Base-by-base conservation (phyloP, 75 land plant species). In the Pinus albicaulis region DNA sequence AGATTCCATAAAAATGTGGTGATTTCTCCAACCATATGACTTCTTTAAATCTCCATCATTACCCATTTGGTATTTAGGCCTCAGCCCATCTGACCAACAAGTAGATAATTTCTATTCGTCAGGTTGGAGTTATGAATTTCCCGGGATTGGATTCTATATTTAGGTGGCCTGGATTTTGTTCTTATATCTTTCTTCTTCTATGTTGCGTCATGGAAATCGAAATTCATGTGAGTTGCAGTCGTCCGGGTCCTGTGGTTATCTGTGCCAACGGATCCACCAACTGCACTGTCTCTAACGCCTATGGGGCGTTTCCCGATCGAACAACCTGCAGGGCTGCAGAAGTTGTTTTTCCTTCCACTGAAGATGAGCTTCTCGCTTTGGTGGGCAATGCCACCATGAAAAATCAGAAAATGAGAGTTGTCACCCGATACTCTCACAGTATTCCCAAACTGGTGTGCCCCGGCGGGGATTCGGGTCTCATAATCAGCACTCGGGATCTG, bases 381-480 rank as follows among this genome's bases (percentile, higher is more conserved):
- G 92, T 92, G 16, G 90, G 90, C 17, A 5, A 41, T 4, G 92
- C 90, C 4, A 59, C 86, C 14, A 69, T 24, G 17, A 58, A 23
- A 63, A 70, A 66, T 63, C 57, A 34, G 63, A 84, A 81, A 77
- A 87, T 89, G 77, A 89, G 89, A 72, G 94, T 82, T 22, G 88
- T 78, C 25, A 88, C 88, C 8, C 64, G 78, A 3, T 77, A 58
- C 71, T 76, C 88, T 1, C 95, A 92, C 78, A 85, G 88, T 83
- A 87, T 90, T 44, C 80, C 86, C 74, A 92, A 90, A 82, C 77
- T 92, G 61, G 83, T 79, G 5, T 90, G 95, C 76, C 92, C 90
- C 4, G 90, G 87, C 10, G 90, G 92, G 12, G 80, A 74, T 13
- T 74, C 79, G 34, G 92, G 92, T 14, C 55, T 87, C 56, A 57